Evolutionary conservation across 148 eudicot species (phyloP), one percentile per base, ranked within the genome.

Genomic region (Cornus kousa): DNA sequence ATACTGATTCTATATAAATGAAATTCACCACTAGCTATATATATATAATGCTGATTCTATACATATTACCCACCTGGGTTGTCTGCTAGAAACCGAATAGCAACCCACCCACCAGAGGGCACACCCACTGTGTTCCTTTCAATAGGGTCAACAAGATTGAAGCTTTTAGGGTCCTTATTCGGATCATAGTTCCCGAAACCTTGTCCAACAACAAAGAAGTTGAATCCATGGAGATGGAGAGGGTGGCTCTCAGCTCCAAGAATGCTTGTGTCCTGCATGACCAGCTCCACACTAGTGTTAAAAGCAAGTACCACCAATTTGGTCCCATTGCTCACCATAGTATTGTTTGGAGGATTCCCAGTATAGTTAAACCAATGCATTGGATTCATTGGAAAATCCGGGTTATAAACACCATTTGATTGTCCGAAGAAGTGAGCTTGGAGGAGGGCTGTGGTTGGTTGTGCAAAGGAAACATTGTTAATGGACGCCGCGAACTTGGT

Each of bases 241-340:
- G 84, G 84, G 68, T 81, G 84, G 48, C 77, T 74, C 33, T 74
- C 77, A 31, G 37, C 77, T 14, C 77, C 77, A 32, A 74, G 77
- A 74, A 74, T 74, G 48, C 77, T 74, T 13, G 77, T 74, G 28
- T 74, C 77, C 31, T 71, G 74, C 74, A 71, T 71, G 11, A 75
- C 70, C 4, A 75, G 28, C 55, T 75, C 78, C 70, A 75, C 78
- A 64, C 57, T 75, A 17, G 78, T 75, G 33, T 75, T 75, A 75
- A 23, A 75, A 16, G 70, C 59, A 35, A 75, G 32, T 19, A 75
- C 78, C 28, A 37, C 55, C 65, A 75, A 48, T 75, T 75, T 75
- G 14, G 78, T 75, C 13, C 70, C 78, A 64, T 35, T 65, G 20
- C 70, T 23, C 32, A 75, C 78, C 32, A 75, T 22, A 7, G 70